These are phyloP conservation scores for Apiotrichum domesticum DNA, from an alignment of 1,284 basidiomycete species.

Conservation along the genomic window DNA sequence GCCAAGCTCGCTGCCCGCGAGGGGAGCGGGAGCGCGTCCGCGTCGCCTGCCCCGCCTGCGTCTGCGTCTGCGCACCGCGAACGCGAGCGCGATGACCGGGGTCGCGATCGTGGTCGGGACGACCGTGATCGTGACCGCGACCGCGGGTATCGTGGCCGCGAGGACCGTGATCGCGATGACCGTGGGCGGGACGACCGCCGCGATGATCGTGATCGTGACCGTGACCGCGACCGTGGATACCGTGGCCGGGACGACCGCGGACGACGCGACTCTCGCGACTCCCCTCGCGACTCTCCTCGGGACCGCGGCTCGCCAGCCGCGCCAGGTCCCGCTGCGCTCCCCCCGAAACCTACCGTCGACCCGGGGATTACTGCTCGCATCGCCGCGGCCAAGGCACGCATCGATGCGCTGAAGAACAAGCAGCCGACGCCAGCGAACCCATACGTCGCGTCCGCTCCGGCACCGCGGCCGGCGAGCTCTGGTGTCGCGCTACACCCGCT, in stretches of 20 bases:
- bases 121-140: background rate
- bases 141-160: background rate
- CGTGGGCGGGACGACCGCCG: background rate
- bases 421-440: slow-evolving; percentile 7
- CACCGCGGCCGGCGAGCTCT: background rate
- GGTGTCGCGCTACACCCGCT: slow-evolving; percentile 76
- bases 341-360: slow-evolving; percentile 33
- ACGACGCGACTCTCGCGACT: slow-evolving; percentile 9
- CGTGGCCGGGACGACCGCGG: background rate
- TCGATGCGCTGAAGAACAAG: slow-evolving; percentile 61
- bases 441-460: background rate
- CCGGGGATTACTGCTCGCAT: slow-evolving; percentile 64
- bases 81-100: background rate
- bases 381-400: slow-evolving; percentile 69
- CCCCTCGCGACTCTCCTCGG: slow-evolving; percentile 9
- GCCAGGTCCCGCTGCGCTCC: slow-evolving; percentile 44
- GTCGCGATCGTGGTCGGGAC: background rate
- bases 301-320: slow-evolving; percentile 24
- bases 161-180: background rate
- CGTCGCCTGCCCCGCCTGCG: background rate
- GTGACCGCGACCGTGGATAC: background rate
- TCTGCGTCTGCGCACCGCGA: slow-evolving; percentile 4
- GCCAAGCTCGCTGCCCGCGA: slow-evolving; percentile 46
- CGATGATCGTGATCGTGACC: background rate
- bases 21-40: slow-evolving; percentile 31